Percentiles rank a stretch among this genome's conserved stretches.
Evolutionary conservation across 768 basidiomycete genomes (phyloP).

Genomic region (Leccinum longicurvipes): DNA sequence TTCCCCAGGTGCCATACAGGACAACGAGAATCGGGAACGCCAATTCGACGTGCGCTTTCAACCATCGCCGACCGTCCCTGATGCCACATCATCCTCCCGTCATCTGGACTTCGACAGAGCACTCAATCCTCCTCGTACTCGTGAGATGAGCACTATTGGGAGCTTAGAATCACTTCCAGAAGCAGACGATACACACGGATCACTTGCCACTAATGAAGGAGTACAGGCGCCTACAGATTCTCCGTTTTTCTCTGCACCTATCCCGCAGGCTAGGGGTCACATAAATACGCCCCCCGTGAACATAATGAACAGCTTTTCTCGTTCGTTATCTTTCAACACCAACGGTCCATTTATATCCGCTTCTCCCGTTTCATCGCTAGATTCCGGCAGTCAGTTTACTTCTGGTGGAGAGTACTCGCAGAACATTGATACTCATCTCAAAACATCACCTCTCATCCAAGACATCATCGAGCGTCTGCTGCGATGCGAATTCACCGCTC

Average conservation of each 20-base stretch:
- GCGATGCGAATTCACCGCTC: slow-evolving; percentile 64
- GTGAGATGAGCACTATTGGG: slow-evolving; percentile 50
- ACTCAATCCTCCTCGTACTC: slow-evolving; percentile 39
- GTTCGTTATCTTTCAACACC: slow-evolving; percentile 42
- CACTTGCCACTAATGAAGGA: slow-evolving; percentile 25
- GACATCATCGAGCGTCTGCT: slow-evolving; percentile 73
- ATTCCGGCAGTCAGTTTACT: slow-evolving; percentile 65
- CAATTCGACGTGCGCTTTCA: slow-evolving; percentile 31
- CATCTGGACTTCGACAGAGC: slow-evolving; percentile 45
- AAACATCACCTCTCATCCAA: slow-evolving; percentile 68
- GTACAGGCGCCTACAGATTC: slow-evolving; percentile 25
- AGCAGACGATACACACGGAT: slow-evolving; percentile 47
- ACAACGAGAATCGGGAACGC: slow-evolving; percentile 25
- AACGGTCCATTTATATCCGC: slow-evolving; percentile 53
- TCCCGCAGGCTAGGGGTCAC: slow-evolving; percentile 38
- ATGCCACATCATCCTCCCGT: slow-evolving; percentile 47
- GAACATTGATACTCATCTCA: slow-evolving; percentile 71
- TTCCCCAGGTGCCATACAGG: slow-evolving; percentile 63
- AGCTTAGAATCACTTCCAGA: slow-evolving; percentile 55
- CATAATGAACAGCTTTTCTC: slow-evolving; percentile 30
- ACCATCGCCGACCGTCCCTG: slow-evolving; percentile 34
- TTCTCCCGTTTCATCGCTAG: slow-evolving; percentile 77
- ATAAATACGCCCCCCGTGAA: slow-evolving; percentile 47
- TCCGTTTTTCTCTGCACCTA: slow-evolving; percentile 39
- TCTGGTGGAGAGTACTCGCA: slow-evolving; percentile 44